Evolutionary conservation across 1,284 basidiomycete genomes (phyloP).

Genomic region (Puccinia brachypodii): DNA sequence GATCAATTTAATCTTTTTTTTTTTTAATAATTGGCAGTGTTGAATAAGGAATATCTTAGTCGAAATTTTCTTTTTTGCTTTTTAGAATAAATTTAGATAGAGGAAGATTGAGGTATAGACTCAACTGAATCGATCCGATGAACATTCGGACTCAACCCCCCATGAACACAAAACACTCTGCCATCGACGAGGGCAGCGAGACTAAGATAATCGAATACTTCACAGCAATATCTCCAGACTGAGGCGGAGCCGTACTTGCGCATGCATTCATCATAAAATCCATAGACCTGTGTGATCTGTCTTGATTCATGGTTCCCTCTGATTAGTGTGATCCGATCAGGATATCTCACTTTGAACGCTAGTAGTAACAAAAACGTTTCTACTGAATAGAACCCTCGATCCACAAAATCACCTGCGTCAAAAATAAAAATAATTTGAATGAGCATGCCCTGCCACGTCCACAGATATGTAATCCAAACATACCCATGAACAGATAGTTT

Average conservation of each 20-base stretch:
- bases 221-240: constrained; percentile 97
- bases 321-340: constrained; percentile 94
- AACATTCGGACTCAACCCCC: constrained; percentile 70
- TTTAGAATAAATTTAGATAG: not conserved
- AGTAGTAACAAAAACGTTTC: constrained; percentile 94
- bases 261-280: constrained; percentile 98
- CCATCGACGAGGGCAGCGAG: constrained; percentile 94
- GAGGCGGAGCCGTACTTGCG: constrained; percentile 92
- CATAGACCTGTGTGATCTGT: constrained; percentile 98
- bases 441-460: no score
- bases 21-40: no score
- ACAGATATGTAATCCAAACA: no score
- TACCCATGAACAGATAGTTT: constrained; percentile 98
- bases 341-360: constrained; percentile 94
- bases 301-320: constrained; percentile 98
- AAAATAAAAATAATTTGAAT: not conserved
- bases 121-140: constrained; percentile 49
- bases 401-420: constrained; percentile 78
- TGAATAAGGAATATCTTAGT: not conserved
- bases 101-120: constrained; percentile 8
- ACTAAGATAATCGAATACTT: constrained; percentile 95
- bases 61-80: not conserved
- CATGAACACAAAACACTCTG: constrained; percentile 86
- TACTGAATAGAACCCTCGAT: constrained; percentile 94
- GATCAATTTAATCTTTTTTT: constrained; percentile 78